These are phyloP conservation scores for Beta lomatogona DNA, from an alignment of 179 eudicot species.

Conservation along the genomic window DNA sequence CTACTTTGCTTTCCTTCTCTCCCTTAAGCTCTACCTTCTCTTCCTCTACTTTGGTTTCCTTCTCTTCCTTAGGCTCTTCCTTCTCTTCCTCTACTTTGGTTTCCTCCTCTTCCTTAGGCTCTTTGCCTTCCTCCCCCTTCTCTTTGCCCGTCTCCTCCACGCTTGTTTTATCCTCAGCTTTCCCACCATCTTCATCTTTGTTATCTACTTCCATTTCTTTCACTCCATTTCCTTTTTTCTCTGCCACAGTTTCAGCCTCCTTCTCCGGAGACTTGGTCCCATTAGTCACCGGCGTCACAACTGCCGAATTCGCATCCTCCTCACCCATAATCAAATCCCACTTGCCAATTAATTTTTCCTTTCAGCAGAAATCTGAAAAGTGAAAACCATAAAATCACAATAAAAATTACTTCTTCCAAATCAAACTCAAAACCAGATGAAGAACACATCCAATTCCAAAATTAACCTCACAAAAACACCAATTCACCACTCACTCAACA, in stretches of 20 bases:
- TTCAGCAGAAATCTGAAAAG: neutral
- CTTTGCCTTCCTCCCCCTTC: slow-evolving; percentile 30
- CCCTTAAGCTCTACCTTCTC: neutral
- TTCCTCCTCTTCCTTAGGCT: slow-evolving; percentile 23
- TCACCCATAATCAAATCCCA: slow-evolving; percentile 52
- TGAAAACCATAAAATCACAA: neutral
- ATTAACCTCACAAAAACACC: slow-evolving; percentile 5
- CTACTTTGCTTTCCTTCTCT: neutral
- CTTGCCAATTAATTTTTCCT: slow-evolving; percentile 3
- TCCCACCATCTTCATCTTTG: slow-evolving; percentile 22
- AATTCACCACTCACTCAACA: neutral
- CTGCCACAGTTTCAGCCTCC: slow-evolving; percentile 30
- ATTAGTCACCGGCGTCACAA: slow-evolving; percentile 38
- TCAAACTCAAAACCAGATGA: neutral
- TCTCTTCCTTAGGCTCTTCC: slow-evolving; percentile 19
- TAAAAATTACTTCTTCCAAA: neutral
- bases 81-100: slow-evolving; percentile 5
- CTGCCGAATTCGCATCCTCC: slow-evolving; percentile 45
- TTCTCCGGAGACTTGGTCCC: slow-evolving; percentile 36
- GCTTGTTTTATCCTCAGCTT: slow-evolving; percentile 18
- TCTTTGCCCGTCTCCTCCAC: slow-evolving; percentile 20
- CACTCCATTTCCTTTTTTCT: slow-evolving; percentile 41
- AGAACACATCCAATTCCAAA: neutral
- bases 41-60: slow-evolving; percentile 19
- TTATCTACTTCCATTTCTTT: slow-evolving; percentile 40